Conservation (phyloP, 495 filamentous ascomycete species). For the Diplogelasinospora grovesii region DNA sequence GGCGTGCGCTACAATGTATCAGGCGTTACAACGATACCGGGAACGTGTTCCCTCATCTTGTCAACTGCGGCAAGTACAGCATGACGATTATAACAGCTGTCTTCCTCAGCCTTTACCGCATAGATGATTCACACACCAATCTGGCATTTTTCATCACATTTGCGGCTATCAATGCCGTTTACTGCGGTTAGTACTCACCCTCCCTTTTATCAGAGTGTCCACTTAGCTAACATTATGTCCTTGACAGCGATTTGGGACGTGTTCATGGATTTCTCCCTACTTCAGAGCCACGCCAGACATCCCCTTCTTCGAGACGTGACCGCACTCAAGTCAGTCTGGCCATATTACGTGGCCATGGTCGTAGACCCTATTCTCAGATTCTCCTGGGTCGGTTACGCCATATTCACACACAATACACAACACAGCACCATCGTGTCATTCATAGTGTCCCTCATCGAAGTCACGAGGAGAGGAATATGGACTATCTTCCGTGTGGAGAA, state of each 20-base stretch:
- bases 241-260: slow-evolving; percentile 77
- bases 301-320: slow-evolving; percentile 72
- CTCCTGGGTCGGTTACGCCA: slow-evolving; percentile 92
- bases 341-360: slow-evolving; percentile 80
- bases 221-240: neutral
- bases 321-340: slow-evolving; percentile 65
- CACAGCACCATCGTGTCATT: slow-evolving; percentile 77
- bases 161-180: slow-evolving; percentile 71
- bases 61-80: slow-evolving; percentile 86
- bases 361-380: slow-evolving; percentile 86
- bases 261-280: slow-evolving; percentile 90
- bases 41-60: slow-evolving; percentile 85
- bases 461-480: slow-evolving; percentile 81
- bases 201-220: neutral
- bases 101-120: slow-evolving; percentile 73
- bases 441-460: slow-evolving; percentile 66
- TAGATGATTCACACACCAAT: slow-evolving; percentile 49
- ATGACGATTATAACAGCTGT: slow-evolving; percentile 77
- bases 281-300: slow-evolving; percentile 64
- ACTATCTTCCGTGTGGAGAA: slow-evolving; percentile 91
- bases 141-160: slow-evolving; percentile 68
- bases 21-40: slow-evolving; percentile 82
- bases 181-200: slow-evolving; percentile 59
- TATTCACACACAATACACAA: slow-evolving; percentile 69
- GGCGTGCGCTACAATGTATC: slow-evolving; percentile 85